Evolutionary conservation across 306 rosid species (phyloP).

Genomic region (Hylodesmum podocarpum): DNA sequence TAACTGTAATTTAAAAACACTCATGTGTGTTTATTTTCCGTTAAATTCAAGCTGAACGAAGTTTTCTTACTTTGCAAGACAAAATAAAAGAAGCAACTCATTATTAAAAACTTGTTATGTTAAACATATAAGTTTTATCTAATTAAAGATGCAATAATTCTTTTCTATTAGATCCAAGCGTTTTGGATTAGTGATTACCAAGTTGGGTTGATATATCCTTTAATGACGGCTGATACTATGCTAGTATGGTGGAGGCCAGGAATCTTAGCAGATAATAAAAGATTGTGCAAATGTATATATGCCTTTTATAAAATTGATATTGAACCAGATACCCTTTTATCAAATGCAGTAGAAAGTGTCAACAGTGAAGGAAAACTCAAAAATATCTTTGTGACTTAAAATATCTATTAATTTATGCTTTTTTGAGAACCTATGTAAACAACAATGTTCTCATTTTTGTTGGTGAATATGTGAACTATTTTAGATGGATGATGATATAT

Average conservation of each 20-base stretch:
- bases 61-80: too few relatives aligned
- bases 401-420: conserved; percentile 27
- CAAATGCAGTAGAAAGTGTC: conserved; percentile 37
- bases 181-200: too few relatives aligned
- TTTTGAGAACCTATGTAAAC: conserved; percentile 16
- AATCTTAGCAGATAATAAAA: conserved; percentile 64
- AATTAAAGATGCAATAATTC: too few relatives aligned
- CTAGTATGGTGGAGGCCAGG: conserved; percentile 50
- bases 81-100: too few relatives aligned
- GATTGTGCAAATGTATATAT: conserved; percentile 41
- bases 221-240: conserved; percentile 35
- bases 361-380: background rate
- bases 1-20: too few relatives aligned
- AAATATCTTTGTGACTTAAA: conserved; percentile 16
- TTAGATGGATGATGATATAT: conserved; percentile 1
- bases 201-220: conserved; percentile 27
- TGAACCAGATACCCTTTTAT: conserved; percentile 53
- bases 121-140: too few relatives aligned
- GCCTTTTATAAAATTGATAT: background rate
- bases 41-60: too few relatives aligned
- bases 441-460: conserved; percentile 20
- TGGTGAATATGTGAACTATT: conserved; percentile 37
- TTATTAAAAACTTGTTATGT: too few relatives aligned
- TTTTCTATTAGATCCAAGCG: too few relatives aligned
- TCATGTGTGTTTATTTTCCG: too few relatives aligned